Evolutionary conservation across 768 basidiomycete species (phyloP).

Genomic region (Trametes cubensis): DNA sequence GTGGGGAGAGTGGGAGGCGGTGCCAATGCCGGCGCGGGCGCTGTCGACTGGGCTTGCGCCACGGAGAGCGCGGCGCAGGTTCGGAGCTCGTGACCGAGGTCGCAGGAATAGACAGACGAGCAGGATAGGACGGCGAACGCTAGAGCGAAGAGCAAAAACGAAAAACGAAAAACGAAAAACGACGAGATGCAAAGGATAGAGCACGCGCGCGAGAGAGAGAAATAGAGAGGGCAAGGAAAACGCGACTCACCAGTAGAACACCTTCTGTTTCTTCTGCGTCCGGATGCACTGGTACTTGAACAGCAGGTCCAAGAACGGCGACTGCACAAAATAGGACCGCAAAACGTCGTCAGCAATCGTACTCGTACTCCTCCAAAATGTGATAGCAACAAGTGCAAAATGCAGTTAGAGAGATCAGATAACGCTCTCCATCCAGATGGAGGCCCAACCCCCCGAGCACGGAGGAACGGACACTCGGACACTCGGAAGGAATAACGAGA

Average conservation of each 20-base stretch:
- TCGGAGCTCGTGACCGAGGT: too few species aligned
- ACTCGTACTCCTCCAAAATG: background rate
- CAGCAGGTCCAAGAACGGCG: constrained; percentile 87
- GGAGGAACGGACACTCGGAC: too few species aligned
- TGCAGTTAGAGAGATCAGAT: background rate
- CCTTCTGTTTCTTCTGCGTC: constrained; percentile 98
- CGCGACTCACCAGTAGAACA: constrained; percentile 87
- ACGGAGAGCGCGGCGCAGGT: background rate
- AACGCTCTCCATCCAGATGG: background rate
- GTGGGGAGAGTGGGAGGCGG: background rate
- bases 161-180: too few species aligned
- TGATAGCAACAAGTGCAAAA: background rate
- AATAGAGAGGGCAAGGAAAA: background rate
- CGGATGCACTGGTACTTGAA: constrained; percentile 98
- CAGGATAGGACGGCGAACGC: background rate
- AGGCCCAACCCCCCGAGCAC: too few species aligned
- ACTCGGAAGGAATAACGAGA: too few species aligned
- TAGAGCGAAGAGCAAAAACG: too few species aligned
- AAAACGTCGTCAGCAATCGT: constrained; percentile 18
- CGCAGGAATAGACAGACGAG: too few species aligned
- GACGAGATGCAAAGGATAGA: background rate
- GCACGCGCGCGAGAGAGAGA: background rate
- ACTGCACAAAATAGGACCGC: constrained; percentile 48
- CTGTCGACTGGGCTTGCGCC: background rate
- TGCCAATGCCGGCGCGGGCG: background rate